These are phyloP conservation scores for Penicillium coffeae DNA, from an alignment of 495 filamentous ascomycete genomes.

Conservation along the genomic window DNA sequence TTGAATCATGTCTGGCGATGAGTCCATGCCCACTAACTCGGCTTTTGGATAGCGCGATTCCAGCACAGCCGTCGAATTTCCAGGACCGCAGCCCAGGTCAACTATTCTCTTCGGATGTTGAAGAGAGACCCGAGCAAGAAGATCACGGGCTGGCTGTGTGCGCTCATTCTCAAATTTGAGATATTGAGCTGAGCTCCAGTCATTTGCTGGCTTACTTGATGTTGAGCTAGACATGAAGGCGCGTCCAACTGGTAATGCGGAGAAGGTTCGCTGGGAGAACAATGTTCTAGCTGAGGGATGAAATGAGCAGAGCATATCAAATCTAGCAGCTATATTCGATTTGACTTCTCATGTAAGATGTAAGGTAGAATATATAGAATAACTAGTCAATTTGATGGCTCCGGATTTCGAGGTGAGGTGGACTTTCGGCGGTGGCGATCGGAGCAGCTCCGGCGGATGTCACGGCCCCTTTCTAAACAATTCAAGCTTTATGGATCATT, in stretches of 20 bases:
- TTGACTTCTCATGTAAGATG: background rate
- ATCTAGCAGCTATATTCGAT: background rate
- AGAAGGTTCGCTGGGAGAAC: conserved; percentile 4
- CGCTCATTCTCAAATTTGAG: conserved; percentile 46
- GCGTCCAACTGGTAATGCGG: conserved; percentile 1
- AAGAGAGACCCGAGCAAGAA: conserved; percentile 35
- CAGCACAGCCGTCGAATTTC: conserved; percentile 48
- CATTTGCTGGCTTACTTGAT: conserved; percentile 14
- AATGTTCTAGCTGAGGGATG: conserved; percentile 4
- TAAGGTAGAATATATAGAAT: background rate
- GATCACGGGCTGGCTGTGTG: conserved; percentile 43
- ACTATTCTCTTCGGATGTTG: conserved; percentile 36
- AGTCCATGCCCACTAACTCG: conserved; percentile 48
- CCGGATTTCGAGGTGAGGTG: background rate
- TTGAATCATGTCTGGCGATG: conserved; percentile 49
- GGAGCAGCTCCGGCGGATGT: background rate
- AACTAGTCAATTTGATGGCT: background rate
- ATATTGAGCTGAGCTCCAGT: conserved; percentile 48
- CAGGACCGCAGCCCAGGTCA: conserved; percentile 56
- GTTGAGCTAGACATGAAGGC: conserved; percentile 23
- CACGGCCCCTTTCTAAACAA: no score
- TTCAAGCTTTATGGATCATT: no score
- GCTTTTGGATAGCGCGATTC: conserved; percentile 41
- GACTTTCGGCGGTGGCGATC: background rate
- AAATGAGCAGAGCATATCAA: conserved; percentile 8